Conservation (phyloP, 2,329 filamentous ascomycete species). For the Elsinoe arachidis region DNA sequence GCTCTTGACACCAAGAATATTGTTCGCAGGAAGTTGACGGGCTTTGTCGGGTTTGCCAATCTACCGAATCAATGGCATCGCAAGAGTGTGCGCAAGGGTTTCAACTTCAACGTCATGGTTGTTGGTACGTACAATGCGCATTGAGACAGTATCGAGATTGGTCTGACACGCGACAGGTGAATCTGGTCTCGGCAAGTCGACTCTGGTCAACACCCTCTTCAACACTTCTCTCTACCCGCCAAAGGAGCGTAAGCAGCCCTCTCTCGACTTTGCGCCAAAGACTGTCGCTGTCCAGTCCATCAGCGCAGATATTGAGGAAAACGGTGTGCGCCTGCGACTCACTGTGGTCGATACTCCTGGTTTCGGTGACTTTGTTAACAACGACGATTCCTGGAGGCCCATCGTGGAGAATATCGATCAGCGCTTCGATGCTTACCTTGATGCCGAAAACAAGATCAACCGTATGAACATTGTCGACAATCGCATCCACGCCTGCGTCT, state of each 20-base stretch:
- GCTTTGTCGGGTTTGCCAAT: conserved; percentile 98
- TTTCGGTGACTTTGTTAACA: conserved; percentile 99
- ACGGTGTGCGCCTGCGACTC: conserved; percentile 87
- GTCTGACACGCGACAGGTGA: conserved; percentile 56
- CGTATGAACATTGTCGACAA: conserved; percentile 99
- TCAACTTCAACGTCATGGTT: conserved; percentile 99
- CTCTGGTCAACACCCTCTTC: conserved; percentile 97
- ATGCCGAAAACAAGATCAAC: conserved; percentile 99
- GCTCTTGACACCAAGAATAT: conserved; percentile 70
- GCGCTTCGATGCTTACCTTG: conserved; percentile 94
- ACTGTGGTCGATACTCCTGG: conserved; percentile 97
- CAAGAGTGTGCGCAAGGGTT: conserved; percentile 99
- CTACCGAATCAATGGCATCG: conserved; percentile 99
- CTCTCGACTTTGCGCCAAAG: conserved; percentile 97
- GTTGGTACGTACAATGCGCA: conserved; percentile 64
- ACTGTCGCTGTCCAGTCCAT: conserved; percentile 47
- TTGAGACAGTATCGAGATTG: background rate
- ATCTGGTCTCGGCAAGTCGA: conserved; percentile 98
- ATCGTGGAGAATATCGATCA: conserved; percentile 99
- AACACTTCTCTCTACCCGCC: conserved; percentile 98
- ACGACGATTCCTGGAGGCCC: conserved; percentile 97
- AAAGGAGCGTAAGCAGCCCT: conserved; percentile 95
- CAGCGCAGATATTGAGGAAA: conserved; percentile 75
- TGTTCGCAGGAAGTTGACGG: conserved; percentile 93
- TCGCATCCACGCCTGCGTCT: conserved; percentile 96